Evolutionary conservation across 2,329 filamentous ascomycete genomes (phyloP), one percentile per base, ranked within the genome.

Genomic region (Colletotrichum sansevieriae): DNA sequence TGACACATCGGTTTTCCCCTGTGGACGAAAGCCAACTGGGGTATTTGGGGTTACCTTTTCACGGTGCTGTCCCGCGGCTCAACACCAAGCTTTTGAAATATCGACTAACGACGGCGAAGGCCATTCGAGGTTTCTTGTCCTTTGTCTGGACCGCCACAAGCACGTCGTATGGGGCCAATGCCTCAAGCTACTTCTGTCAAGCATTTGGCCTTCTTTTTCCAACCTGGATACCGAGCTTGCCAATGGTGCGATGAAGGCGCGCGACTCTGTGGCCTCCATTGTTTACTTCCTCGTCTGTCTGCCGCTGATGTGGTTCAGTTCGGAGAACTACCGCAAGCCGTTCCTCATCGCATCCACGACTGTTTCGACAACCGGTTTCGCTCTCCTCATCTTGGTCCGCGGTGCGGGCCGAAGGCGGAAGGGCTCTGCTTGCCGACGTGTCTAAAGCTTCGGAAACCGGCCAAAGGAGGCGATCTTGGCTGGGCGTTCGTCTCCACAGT

Each of bases 351-450:
- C 68, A 2, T 72, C 69, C 1, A 61, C 60, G 8, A n/a, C 58
- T 0, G 68, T 74, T 15, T 65, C 68, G 13, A 68, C 70, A 1
- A 66, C 73, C 71, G 25, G 78, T 72, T 68, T 78, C 72, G 39
- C 77, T 74, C 58, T 71, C 44, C 46, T 76, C 69, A 59, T 76
- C 66, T 72, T 72, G 73, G 73, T 59, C 73, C 64, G 49, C 75
- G 71, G 70, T 77, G 74, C 51, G 75, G 59, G 51, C 74, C 70
- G 39, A 60, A 22, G 73, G 70, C 20, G 71, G 70, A 3, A 71
- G 74, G 2, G 63, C 58, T 7, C 65, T 74, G 4, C 65, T 75
- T 3, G 47, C 63, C 0, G 71, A 73, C 18, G 65, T 63, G 2
- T 71, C 63, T 7, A 62, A 47, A 3, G 41, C 65, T n/a, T 66